phyloP scores from a whole-genome alignment of 306 rosid genomes.

The Cyamopsis tetragonoloba region DNA sequence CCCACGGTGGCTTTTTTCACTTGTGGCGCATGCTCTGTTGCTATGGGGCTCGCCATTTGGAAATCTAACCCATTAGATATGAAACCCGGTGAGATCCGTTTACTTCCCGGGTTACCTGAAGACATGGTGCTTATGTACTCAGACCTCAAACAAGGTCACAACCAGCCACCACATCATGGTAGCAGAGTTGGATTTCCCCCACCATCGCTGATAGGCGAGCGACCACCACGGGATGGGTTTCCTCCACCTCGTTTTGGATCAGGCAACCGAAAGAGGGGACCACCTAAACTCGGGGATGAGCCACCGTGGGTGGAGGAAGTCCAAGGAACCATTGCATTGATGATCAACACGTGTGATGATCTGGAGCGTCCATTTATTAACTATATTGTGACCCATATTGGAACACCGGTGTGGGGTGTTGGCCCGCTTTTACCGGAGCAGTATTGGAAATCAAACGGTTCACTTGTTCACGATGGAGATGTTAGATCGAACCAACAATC shows the following conservation, averaged over 20 bases:
- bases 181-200: background rate
- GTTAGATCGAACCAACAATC: conserved; percentile 36
- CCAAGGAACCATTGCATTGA: conserved; percentile 15
- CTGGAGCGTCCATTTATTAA: conserved; percentile 52
- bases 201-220: conserved; percentile 20
- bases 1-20: conserved; percentile 60
- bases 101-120: conserved; percentile 52
- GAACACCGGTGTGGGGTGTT: conserved; percentile 59
- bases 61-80: conserved; percentile 42
- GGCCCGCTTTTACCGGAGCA: conserved; percentile 68
- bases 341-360: conserved; percentile 75
- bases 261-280: conserved; percentile 26
- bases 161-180: background rate
- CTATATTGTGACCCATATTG: conserved; percentile 24
- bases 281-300: conserved; percentile 25
- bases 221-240: conserved; percentile 9
- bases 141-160: conserved; percentile 35
- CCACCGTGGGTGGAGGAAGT: conserved; percentile 43
- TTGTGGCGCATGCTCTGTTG: conserved; percentile 52
- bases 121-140: conserved; percentile 40
- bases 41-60: conserved; percentile 53
- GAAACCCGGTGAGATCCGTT: conserved; percentile 39
- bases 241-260: background rate
- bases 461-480: conserved; percentile 37
- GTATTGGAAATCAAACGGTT: conserved; percentile 48